phyloP scores from a whole-genome alignment of 176 grass and related monocot genomes.

The Juncus inflexus region DNA sequence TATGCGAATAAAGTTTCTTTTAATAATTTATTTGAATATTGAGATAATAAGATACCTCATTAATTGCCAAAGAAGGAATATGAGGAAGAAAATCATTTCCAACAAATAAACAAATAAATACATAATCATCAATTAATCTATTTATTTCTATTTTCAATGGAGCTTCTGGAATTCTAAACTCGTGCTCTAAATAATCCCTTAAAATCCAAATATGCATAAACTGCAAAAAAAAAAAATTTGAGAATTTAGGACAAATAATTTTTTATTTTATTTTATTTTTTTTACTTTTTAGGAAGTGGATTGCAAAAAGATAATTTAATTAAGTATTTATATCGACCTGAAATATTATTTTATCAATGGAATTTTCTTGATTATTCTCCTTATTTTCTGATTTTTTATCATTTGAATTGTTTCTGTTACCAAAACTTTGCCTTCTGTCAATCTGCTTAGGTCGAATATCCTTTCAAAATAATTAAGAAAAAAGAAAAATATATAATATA shows the following conservation, averaged over 20 bases:
- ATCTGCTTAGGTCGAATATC: conserved; percentile 11
- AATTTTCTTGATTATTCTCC: conserved; percentile 11
- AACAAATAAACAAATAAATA: conserved; percentile 65
- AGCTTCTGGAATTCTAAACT: conserved; percentile 50
- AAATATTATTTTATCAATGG: conserved; percentile 30
- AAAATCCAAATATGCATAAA: conserved; percentile 71
- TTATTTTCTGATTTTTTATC: conserved; percentile 7
- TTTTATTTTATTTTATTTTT: too few relatives aligned
- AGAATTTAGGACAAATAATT: too few relatives aligned
- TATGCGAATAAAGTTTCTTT: background rate
- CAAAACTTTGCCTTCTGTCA: background rate
- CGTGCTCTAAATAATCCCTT: conserved; percentile 67
- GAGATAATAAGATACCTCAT: conserved; percentile 37
- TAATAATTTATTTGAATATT: background rate
- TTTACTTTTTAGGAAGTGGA: too few relatives aligned
- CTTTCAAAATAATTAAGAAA: conserved; percentile 26
- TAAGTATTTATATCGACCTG: conserved; percentile 26
- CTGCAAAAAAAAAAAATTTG: conserved; percentile 26
- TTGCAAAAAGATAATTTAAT: too few relatives aligned
- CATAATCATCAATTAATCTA: conserved; percentile 70
- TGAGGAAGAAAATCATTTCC: conserved; percentile 92
- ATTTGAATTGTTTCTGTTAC: conserved; percentile 6
- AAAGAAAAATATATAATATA: conserved; percentile 1
- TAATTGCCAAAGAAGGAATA: conserved; percentile 60
- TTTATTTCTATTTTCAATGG: conserved; percentile 38